These are phyloP conservation scores for Crataegus laevigata DNA, from an alignment of 306 rosid species.

Conservation along the genomic window DNA sequence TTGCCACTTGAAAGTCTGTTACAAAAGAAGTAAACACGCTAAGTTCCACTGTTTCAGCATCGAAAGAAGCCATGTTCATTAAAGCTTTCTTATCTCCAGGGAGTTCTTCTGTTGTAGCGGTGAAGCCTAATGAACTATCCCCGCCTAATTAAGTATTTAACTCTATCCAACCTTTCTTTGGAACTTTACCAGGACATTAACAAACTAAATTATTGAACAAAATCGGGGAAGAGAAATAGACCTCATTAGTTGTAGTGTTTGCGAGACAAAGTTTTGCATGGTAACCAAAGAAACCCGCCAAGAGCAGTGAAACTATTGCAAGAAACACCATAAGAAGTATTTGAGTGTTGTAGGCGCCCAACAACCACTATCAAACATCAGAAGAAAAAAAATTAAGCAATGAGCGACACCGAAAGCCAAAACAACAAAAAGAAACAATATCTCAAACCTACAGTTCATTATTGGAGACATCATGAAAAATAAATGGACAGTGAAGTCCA, in stretches of 20 bases:
- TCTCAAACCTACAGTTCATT: not conserved
- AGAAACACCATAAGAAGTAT: slow-evolving; percentile 77
- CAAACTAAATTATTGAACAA: slow-evolving; percentile 7
- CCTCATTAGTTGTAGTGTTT: slow-evolving; percentile 96
- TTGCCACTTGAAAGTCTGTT: slow-evolving; percentile 92
- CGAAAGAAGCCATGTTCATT: not conserved
- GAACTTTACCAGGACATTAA: not conserved
- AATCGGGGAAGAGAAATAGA: slow-evolving; percentile 19
- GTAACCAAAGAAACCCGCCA: slow-evolving; percentile 81
- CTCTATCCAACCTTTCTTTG: not conserved
- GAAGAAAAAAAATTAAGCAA: slow-evolving; percentile 15
- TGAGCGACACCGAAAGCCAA: not conserved
- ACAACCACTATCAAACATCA: slow-evolving; percentile 58
- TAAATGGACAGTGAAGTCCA: not conserved
- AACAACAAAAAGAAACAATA: not conserved
- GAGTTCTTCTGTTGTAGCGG: not conserved
- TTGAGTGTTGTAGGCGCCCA: slow-evolving; percentile 82
- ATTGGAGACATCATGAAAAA: not conserved
- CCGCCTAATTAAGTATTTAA: not conserved
- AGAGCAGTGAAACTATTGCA: slow-evolving; percentile 57
- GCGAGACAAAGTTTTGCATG: slow-evolving; percentile 84
- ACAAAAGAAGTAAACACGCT: slow-evolving; percentile 12
- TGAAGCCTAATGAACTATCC: not conserved
- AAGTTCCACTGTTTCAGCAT: slow-evolving; percentile 11
- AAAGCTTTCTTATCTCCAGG: not conserved